phyloP scores from a whole-genome alignment of 2,329 filamentous ascomycete genomes.

The Domatiomyces globalis region DNA sequence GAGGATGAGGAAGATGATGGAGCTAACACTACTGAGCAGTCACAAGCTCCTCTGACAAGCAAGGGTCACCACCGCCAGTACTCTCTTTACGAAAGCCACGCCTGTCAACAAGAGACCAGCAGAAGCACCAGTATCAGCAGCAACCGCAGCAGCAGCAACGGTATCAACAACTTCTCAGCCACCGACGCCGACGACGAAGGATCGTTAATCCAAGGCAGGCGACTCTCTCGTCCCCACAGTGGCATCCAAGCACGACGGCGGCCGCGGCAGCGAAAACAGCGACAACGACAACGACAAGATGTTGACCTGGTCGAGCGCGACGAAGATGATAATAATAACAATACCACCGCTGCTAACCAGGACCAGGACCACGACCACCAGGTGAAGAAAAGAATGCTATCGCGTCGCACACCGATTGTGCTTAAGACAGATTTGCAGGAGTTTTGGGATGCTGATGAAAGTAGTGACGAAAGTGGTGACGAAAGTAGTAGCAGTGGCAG shows the following conservation, averaged over 20 bases:
- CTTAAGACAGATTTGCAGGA: no score
- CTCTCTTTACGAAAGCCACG: no score
- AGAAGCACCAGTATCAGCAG: no score
- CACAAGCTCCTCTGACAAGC: neutral
- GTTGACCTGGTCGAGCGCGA: neutral
- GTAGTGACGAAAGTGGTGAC: neutral
- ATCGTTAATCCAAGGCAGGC: neutral
- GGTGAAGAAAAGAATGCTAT: no score
- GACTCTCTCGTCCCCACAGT: neutral
- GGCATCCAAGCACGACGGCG: neutral
- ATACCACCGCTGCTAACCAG: neutral
- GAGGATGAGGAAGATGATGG: constrained; percentile 1
- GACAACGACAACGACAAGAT: neutral
- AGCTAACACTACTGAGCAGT: neutral
- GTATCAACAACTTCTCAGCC: neutral
- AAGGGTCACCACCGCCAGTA: neutral
- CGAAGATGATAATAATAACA: neutral
- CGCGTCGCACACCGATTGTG: no score
- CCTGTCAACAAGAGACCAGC: neutral
- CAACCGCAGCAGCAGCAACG: no score
- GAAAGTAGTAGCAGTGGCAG: neutral
- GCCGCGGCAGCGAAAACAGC: neutral
- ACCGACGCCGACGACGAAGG: neutral
- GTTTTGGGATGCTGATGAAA: neutral
- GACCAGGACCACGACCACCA: no score